A percentile compares a stretch with the other conserved stretches of the same genome.
These are phyloP conservation scores for Cadophora sp. DNA, from an alignment of 2,329 filamentous ascomycete species.

Conservation along the genomic window DNA sequence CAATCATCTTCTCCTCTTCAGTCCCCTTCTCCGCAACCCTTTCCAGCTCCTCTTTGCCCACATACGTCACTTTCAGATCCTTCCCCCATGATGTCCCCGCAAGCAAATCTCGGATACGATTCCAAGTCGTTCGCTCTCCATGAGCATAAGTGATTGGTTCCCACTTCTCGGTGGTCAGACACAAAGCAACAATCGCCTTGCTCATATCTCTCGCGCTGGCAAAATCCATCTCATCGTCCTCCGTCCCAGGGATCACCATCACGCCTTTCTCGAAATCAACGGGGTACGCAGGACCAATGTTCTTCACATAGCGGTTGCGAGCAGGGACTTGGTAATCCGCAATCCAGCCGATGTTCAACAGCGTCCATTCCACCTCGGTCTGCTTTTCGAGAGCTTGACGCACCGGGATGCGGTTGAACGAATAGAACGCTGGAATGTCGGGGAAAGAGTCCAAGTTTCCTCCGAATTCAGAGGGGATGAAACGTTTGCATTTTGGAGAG, in stretches of 20 bases:
- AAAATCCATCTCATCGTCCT: background rate
- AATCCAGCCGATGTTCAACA: constrained; percentile 5
- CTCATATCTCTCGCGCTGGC: background rate
- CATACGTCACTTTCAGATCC: background rate
- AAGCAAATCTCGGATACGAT: background rate
- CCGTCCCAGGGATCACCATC: background rate
- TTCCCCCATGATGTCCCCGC: background rate
- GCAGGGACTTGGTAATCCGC: background rate
- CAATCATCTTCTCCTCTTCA: constrained; percentile 38
- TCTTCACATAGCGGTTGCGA: background rate
- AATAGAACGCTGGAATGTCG: background rate
- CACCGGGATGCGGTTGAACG: background rate
- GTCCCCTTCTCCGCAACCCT: background rate
- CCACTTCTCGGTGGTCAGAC: background rate
- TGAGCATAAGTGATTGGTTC: background rate
- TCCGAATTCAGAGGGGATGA: constrained; percentile 5
- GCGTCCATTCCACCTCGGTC: constrained; percentile 1
- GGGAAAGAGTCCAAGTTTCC: constrained; percentile 3
- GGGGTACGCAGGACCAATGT: background rate
- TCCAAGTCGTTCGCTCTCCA: background rate
- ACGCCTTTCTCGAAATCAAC: background rate
- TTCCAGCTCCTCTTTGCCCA: background rate
- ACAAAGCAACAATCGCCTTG: background rate
- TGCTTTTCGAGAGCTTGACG: background rate
- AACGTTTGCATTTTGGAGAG: constrained; percentile 5